Percentiles rank a stretch among this genome's conserved stretches.
These are phyloP conservation scores for Paramecium bursaria DNA, from an alignment of 73 alveolate species.

Conservation along the genomic window DNA sequence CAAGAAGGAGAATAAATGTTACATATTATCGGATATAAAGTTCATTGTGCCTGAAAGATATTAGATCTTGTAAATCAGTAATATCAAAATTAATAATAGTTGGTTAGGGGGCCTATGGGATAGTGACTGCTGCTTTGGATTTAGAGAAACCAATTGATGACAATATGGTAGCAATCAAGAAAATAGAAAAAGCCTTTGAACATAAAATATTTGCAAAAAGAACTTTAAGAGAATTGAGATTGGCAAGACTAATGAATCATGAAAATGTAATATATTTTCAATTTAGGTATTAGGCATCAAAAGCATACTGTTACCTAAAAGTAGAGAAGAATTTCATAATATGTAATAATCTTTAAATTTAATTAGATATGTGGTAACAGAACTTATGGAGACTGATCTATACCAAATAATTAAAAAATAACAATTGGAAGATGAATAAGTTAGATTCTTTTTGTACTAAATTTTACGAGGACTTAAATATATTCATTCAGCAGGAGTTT, in stretches of 20 bases:
- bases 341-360: constrained; percentile 54
- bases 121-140: constrained; percentile 54
- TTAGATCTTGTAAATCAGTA: no score
- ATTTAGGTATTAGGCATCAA: constrained; percentile 64
- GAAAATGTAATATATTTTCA: constrained; percentile 67
- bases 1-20: no score
- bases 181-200: constrained; percentile 74
- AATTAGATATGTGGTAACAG: constrained; percentile 81
- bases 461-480: constrained; percentile 91
- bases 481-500: constrained; percentile 90
- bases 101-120: constrained; percentile 69
- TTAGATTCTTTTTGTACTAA: constrained; percentile 88
- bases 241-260: constrained; percentile 70
- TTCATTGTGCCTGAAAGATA: no score
- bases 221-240: constrained; percentile 76
- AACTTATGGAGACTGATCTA: constrained; percentile 93
- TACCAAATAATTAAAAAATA: constrained; percentile 79
- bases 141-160: neutral
- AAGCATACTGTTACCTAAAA: constrained; percentile 73
- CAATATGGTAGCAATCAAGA: constrained; percentile 74
- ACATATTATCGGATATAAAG: no score
- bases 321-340: constrained; percentile 75
- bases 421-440: constrained; percentile 86
- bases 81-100: no score
- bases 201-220: constrained; percentile 68